Percentiles rank a stretch among this genome's conserved stretches.
Evolutionary conservation across 495 filamentous ascomycete genomes (phyloP).

Genomic region (Penicillium antarcticum): DNA sequence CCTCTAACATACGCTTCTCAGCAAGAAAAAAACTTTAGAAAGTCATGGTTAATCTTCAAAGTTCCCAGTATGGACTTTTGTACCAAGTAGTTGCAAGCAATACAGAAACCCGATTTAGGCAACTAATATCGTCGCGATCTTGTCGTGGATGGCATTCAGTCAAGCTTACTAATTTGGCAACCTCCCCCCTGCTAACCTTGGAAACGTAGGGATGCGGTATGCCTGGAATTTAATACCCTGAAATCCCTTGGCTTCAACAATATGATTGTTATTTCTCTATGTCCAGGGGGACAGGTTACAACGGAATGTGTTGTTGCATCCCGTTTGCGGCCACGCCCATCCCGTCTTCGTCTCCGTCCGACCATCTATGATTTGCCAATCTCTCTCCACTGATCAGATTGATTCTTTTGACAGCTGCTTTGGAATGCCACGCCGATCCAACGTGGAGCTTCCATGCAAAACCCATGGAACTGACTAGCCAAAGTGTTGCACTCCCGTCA

Average conservation of each 20-base stretch:
- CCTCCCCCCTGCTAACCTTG: no score
- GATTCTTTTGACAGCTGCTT: conserved; percentile 17
- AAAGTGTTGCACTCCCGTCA: conserved; percentile 10
- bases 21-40: no score
- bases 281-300: conserved; percentile 17
- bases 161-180: no score
- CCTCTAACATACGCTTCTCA: no score
- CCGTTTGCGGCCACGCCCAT: conserved; percentile 13
- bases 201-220: no score
- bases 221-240: no score
- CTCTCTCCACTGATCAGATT: background rate
- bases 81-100: no score
- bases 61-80: no score
- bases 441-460: conserved; percentile 3
- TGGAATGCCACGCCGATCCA: conserved; percentile 17
- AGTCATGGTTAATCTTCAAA: no score
- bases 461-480: conserved; percentile 16
- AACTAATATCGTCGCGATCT: no score
- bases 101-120: no score
- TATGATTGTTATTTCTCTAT: background rate
- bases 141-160: no score
- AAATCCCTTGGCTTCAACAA: background rate
- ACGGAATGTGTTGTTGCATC: conserved; percentile 21
- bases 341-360: background rate
- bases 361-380: conserved; percentile 6